A percentile compares a stretch with the other conserved stretches of the same genome.
Evolutionary conservation across 176 grass and related monocot species (phyloP).

Genomic region (Bolboschoenus planiculmis): DNA sequence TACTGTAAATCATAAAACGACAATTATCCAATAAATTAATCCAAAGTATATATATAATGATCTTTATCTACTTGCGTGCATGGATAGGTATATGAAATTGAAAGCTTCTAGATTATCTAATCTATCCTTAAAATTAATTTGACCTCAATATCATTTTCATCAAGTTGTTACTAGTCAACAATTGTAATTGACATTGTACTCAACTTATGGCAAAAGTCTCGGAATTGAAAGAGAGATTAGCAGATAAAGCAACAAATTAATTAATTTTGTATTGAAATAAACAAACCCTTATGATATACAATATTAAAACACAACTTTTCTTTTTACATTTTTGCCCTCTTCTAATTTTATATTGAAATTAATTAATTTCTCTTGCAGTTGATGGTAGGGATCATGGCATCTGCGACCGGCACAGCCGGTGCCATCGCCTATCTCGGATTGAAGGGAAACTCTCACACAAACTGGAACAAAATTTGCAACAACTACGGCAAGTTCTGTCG

Average conservation of each 20-base stretch:
- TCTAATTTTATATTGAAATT: background rate
- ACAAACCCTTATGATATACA: background rate
- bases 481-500: constrained; percentile 54
- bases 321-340: background rate
- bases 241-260: background rate
- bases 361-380: constrained; percentile 33
- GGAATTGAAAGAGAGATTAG: background rate
- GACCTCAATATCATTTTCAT: background rate
- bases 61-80: background rate
- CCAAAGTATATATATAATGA: background rate
- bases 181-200: background rate
- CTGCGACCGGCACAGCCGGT: constrained; percentile 46
- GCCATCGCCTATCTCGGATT: constrained; percentile 55
- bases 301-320: background rate
- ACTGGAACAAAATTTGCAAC: constrained; percentile 60
- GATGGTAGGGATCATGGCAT: constrained; percentile 57
- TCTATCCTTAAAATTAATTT: background rate
- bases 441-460: constrained; percentile 57
- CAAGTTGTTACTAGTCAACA: background rate
- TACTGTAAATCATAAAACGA: background rate
- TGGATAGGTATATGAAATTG: background rate
- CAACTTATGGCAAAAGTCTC: background rate
- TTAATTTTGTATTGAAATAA: background rate
- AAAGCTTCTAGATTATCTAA: background rate
- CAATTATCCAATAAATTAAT: background rate